Evolutionary conservation across 2,329 filamentous ascomycete genomes (phyloP).

Genomic region (Dactylellina leptospora): DNA sequence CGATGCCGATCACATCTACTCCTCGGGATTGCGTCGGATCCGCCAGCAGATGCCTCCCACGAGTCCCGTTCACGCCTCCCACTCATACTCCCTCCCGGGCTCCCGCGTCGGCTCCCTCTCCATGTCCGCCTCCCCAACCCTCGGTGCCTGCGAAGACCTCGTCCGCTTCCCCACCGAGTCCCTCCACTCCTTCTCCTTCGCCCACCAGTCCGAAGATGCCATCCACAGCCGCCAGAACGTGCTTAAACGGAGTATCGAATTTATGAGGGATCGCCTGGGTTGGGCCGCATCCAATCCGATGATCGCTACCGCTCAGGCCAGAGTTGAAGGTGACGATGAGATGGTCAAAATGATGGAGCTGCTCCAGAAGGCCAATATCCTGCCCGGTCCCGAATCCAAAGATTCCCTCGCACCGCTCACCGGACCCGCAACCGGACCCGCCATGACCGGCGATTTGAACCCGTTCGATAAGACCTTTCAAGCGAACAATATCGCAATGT

Average conservation of each 20-base stretch:
- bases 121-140: constrained; percentile 70
- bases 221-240: constrained; percentile 92
- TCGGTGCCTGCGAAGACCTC: constrained; percentile 84
- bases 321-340: constrained; percentile 82
- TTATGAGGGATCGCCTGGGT: constrained; percentile 90
- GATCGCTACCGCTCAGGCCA: constrained; percentile 83
- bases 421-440: constrained; percentile 82
- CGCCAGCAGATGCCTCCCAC: constrained; percentile 76
- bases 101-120: constrained; percentile 75
- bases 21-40: constrained; percentile 89
- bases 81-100: constrained; percentile 69
- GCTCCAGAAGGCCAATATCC: constrained; percentile 79
- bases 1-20: constrained; percentile 84
- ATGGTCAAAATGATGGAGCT: constrained; percentile 91
- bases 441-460: constrained; percentile 76
- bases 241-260: constrained; percentile 90
- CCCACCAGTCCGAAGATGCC: constrained; percentile 90
- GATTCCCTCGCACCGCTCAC: constrained; percentile 60
- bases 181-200: constrained; percentile 96
- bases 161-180: constrained; percentile 91
- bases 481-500: constrained; percentile 59
- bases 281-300: constrained; percentile 79
- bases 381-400: constrained; percentile 63
- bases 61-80: constrained; percentile 61
- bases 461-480: constrained; percentile 85